A percentile compares a stretch with the other conserved stretches of the same genome.
Evolutionary conservation across 1,139 yeast species (phyloP).

Genomic region (Yamadazyma spencermartinsiae): DNA sequence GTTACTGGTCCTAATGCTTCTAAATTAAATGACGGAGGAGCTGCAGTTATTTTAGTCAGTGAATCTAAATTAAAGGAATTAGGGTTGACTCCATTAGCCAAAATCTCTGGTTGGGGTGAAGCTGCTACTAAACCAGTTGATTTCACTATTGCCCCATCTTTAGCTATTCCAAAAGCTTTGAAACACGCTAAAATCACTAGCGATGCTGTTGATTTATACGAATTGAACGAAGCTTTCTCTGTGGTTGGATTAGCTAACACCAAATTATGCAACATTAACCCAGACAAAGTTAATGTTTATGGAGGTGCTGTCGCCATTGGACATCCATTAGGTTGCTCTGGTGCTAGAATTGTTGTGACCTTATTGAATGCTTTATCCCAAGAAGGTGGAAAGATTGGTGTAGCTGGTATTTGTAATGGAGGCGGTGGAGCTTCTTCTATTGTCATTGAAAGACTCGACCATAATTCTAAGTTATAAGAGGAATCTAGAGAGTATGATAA

Average conservation of each 20-base stretch:
- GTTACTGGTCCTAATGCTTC: slow-evolving; percentile 97
- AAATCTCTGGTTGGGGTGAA: slow-evolving; percentile 93
- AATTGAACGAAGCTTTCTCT: slow-evolving; percentile 95
- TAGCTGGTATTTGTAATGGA: slow-evolving; percentile 96
- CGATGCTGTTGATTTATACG: slow-evolving; percentile 74
- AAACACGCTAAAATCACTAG: slow-evolving; percentile 70
- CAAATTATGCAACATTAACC: slow-evolving; percentile 64
- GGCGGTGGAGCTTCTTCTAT: slow-evolving; percentile 92
- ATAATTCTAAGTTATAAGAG: slow-evolving; percentile 26
- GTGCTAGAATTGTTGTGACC: slow-evolving; percentile 92
- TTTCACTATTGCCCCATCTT: slow-evolving; percentile 92
- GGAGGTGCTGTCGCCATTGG: slow-evolving; percentile 99
- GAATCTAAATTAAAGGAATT: slow-evolving; percentile 81
- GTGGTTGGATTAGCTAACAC: slow-evolving; percentile 94
- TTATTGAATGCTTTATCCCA: slow-evolving; percentile 73
- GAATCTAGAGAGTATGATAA: not conserved
- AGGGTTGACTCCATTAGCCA: slow-evolving; percentile 83
- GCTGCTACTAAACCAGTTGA: slow-evolving; percentile 94
- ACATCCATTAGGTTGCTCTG: slow-evolving; percentile 96
- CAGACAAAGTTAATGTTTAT: slow-evolving; percentile 80
- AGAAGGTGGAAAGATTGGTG: slow-evolving; percentile 87
- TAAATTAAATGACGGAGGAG: slow-evolving; percentile 95
- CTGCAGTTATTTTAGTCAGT: slow-evolving; percentile 86
- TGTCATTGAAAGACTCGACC: slow-evolving; percentile 31
- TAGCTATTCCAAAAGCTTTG: slow-evolving; percentile 93